Conservation (phyloP, 2,329 filamentous ascomycete species). For the Alternaria ethzedia region DNA sequence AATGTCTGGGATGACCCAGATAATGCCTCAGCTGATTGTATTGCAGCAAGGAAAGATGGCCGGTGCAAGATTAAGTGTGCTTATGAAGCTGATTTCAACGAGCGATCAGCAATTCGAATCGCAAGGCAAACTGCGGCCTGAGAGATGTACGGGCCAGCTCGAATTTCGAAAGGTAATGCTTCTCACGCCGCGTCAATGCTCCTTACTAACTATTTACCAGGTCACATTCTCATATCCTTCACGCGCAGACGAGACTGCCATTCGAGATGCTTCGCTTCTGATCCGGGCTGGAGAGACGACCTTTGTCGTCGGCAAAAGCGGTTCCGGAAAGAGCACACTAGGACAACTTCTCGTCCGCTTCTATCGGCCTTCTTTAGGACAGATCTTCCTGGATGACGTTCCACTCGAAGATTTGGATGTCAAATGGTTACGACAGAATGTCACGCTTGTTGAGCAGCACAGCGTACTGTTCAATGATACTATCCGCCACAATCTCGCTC, state of each 20-base stretch:
- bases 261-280: conserved; percentile 68
- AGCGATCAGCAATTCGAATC: conserved; percentile 20
- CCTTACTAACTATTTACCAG: conserved; percentile 53
- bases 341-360: conserved; percentile 80
- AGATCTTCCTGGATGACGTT: conserved; percentile 71
- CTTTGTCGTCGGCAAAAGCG: conserved; percentile 84
- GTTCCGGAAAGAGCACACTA: conserved; percentile 91
- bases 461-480: conserved; percentile 83
- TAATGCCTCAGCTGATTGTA: conserved; percentile 78
- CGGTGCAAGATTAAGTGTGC: conserved; percentile 64
- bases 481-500: conserved; percentile 76
- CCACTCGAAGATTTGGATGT: conserved; percentile 67
- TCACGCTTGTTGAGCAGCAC: conserved; percentile 83
- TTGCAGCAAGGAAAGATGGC: conserved; percentile 81
- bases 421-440: conserved; percentile 76
- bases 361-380: conserved; percentile 70
- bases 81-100: conserved; percentile 49
- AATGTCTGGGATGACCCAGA: conserved; percentile 74
- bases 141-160: conserved; percentile 68
- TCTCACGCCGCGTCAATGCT: neutral
- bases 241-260: conserved; percentile 64
- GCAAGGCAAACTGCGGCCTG: conserved; percentile 29
- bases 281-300: conserved; percentile 76
- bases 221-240: conserved; percentile 84
- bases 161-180: conserved; percentile 70